Conservation (phyloP, 257 asterid species). For the Leptodermis oblonga region DNA sequence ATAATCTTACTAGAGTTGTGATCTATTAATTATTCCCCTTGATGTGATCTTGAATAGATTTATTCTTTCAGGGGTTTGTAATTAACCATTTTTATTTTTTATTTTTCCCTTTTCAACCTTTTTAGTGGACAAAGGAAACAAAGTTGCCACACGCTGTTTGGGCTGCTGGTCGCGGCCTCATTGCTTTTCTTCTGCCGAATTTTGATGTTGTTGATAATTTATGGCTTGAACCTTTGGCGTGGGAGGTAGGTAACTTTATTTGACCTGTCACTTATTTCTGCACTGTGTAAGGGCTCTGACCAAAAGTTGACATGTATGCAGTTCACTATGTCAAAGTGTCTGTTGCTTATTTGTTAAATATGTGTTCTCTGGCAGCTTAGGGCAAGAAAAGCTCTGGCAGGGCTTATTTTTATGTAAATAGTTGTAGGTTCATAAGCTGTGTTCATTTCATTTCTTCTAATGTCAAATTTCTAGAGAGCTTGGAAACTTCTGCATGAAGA, state of each 20-base stretch:
- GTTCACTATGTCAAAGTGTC: not conserved
- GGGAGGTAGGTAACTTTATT: slow-evolving; percentile 74
- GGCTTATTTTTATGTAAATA: not conserved
- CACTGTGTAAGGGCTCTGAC: not conserved
- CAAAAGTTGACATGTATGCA: not conserved
- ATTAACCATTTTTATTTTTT: slow-evolving; percentile 16
- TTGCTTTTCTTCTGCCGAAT: slow-evolving; percentile 83
- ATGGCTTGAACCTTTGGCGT: slow-evolving; percentile 92
- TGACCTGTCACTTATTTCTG: not conserved
- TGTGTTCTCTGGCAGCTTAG: not conserved
- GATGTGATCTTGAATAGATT: not conserved
- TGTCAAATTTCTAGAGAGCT: not conserved
- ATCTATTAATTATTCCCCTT: not conserved
- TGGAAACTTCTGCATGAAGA: not conserved
- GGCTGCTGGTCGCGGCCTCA: slow-evolving; percentile 98
- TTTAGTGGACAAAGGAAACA: slow-evolving; percentile 85
- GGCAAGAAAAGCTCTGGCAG: not conserved
- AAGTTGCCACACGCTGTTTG: slow-evolving; percentile 93
- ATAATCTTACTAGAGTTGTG: not conserved
- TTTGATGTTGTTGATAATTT: slow-evolving; percentile 79
- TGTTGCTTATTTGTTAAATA: not conserved
- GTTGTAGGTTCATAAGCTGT: not conserved
- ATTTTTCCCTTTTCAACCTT: not conserved
- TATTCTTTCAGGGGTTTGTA: not conserved
- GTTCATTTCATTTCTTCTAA: slow-evolving; percentile 1